phyloP scores from a whole-genome alignment of 2,329 filamentous ascomycete species.

The Zasmidium cellare region DNA sequence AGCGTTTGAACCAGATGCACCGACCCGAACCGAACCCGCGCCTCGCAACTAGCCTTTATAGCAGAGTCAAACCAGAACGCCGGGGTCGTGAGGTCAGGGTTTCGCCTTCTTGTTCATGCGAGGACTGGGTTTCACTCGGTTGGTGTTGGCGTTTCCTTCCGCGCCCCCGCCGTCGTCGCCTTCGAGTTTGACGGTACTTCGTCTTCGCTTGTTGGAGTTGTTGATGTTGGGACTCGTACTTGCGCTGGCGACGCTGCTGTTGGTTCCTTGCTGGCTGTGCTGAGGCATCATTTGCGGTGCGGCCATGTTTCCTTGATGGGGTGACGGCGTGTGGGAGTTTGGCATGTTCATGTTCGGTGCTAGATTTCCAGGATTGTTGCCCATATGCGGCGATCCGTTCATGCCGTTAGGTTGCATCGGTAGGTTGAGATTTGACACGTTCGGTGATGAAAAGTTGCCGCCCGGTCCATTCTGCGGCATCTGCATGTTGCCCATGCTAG shows the following conservation, averaged over 20 bases:
- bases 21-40: not conserved
- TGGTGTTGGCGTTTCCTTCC: slow-evolving; percentile 40
- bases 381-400: slow-evolving; percentile 51
- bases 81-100: slow-evolving; percentile 19
- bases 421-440: slow-evolving; percentile 55
- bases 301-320: slow-evolving; percentile 45
- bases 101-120: slow-evolving; percentile 41
- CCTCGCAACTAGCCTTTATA: not conserved
- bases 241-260: slow-evolving; percentile 56
- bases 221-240: slow-evolving; percentile 61
- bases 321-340: slow-evolving; percentile 46
- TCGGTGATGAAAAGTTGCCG: slow-evolving; percentile 56
- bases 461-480: slow-evolving; percentile 29
- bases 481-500: slow-evolving; percentile 36
- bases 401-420: slow-evolving; percentile 52
- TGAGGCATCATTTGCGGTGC: slow-evolving; percentile 57
- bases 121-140: slow-evolving; percentile 53
- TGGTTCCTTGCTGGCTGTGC: slow-evolving; percentile 58
- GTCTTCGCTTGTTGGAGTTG: slow-evolving; percentile 61
- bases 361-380: slow-evolving; percentile 35
- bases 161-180: slow-evolving; percentile 49
- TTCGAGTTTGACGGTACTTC: slow-evolving; percentile 62
- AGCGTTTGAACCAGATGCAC: not conserved
- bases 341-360: slow-evolving; percentile 25
- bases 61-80: not conserved